phyloP scores from a whole-genome alignment of 495 filamentous ascomycete species.

The Trichoderma virens region DNA sequence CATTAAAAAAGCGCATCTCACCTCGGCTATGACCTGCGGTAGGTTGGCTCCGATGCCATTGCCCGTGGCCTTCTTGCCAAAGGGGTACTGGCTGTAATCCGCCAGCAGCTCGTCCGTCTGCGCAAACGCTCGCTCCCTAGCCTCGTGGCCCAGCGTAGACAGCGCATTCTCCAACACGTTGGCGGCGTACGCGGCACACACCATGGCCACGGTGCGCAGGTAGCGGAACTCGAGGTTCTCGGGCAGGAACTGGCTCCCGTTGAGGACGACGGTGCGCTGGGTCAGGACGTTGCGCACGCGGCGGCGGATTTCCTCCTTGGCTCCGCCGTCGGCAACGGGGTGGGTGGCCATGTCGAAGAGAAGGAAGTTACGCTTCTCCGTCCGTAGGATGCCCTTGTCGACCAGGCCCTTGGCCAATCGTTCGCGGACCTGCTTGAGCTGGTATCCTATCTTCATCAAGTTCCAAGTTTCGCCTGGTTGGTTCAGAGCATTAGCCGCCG shows the following conservation, averaged over 20 bases:
- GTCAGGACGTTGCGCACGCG: constrained; percentile 90
- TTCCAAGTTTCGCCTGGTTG: constrained; percentile 97
- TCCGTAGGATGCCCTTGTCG: constrained; percentile 96
- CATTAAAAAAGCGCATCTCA: constrained; percentile 16
- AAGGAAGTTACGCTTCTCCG: constrained; percentile 97
- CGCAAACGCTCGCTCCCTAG: constrained; percentile 85
- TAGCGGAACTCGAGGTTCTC: constrained; percentile 92
- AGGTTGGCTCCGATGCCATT: constrained; percentile 89
- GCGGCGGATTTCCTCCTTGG: constrained; percentile 92
- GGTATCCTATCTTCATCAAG: constrained; percentile 99
- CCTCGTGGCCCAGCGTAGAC: constrained; percentile 85
- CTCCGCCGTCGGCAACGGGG: constrained; percentile 92
- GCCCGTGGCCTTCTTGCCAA: constrained; percentile 68
- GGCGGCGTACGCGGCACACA: constrained; percentile 95
- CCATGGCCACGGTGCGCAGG: constrained; percentile 85
- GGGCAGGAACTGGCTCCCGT: constrained; percentile 74
- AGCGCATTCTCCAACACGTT: constrained; percentile 98
- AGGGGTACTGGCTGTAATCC: constrained; percentile 96
- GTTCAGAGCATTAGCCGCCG: not conserved
- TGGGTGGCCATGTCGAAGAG: constrained; percentile 99
- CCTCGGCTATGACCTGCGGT: constrained; percentile 76
- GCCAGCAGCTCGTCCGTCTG: constrained; percentile 94
- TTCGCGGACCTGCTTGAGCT: constrained; percentile 98
- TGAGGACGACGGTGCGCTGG: constrained; percentile 86
- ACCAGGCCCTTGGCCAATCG: constrained; percentile 96